These are phyloP conservation scores for Viridothelium virens DNA, from an alignment of 495 filamentous ascomycete species.

Conservation along the genomic window DNA sequence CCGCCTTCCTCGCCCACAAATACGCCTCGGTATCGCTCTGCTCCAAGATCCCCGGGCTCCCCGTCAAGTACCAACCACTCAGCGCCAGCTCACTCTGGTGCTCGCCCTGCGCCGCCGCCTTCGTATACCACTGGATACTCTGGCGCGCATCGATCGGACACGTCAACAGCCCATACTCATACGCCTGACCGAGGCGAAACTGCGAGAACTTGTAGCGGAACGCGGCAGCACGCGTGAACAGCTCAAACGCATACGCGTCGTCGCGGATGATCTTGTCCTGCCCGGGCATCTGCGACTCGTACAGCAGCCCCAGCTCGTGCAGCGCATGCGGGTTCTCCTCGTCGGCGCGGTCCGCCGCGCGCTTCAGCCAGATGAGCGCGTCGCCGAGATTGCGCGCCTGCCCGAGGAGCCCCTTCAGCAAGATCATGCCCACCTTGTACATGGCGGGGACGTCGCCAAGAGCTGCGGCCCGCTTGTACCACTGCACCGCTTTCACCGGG, in stretches of 20 bases:
- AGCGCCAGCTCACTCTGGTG: constrained; percentile 90
- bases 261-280: constrained; percentile 59
- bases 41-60: constrained; percentile 74
- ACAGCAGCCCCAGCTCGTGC: constrained; percentile 82
- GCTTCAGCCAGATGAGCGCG: constrained; percentile 83
- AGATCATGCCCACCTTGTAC: constrained; percentile 98
- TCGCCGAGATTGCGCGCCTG: constrained; percentile 78
- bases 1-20: constrained; percentile 92
- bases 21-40: constrained; percentile 96
- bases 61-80: constrained; percentile 94
- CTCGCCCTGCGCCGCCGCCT: constrained; percentile 86
- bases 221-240: constrained; percentile 83
- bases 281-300: constrained; percentile 57
- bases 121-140: constrained; percentile 88
- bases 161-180: constrained; percentile 82
- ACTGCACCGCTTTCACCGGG: constrained; percentile 87
- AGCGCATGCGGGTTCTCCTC: constrained; percentile 88
- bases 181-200: constrained; percentile 77
- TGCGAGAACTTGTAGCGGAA: constrained; percentile 93
- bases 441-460: constrained; percentile 87
- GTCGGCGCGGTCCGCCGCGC: constrained; percentile 82
- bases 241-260: constrained; percentile 62
- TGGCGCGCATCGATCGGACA: constrained; percentile 71
- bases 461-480: constrained; percentile 89
- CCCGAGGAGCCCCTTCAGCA: constrained; percentile 86